Conservation (phyloP, 345 rosid species). For the Sapria himalayana region DNA sequence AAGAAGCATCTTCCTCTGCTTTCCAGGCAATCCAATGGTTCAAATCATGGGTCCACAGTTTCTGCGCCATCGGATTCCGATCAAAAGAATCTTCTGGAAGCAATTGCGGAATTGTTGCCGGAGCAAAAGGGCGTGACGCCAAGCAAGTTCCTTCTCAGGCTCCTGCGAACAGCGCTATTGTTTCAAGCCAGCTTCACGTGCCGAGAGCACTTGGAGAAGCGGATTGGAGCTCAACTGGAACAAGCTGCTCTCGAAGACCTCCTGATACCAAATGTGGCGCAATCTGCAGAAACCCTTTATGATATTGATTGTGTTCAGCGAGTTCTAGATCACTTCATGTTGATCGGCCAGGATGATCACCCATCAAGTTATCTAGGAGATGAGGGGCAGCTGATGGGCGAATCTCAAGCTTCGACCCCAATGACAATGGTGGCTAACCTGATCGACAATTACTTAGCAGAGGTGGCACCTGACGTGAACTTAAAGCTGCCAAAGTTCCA, state of each 20-base stretch:
- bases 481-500: conserved; percentile 50
- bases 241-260: conserved; percentile 65
- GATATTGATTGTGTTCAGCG: conserved; percentile 66
- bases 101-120: conserved; percentile 52
- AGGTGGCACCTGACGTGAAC: conserved; percentile 83
- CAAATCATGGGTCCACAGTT: conserved; percentile 12
- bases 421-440: conserved; percentile 52
- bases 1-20: conserved; percentile 49
- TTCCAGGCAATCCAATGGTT: conserved; percentile 25
- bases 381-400: conserved; percentile 31
- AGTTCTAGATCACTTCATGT: conserved; percentile 64
- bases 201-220: conserved; percentile 45
- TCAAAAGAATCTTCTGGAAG: conserved; percentile 54
- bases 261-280: conserved; percentile 54
- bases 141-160: conserved; percentile 56
- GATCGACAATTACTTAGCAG: conserved; percentile 68
- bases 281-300: conserved; percentile 56
- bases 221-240: conserved; percentile 50
- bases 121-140: conserved; percentile 28
- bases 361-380: conserved; percentile 17
- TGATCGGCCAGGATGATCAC: conserved; percentile 16
- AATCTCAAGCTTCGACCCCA: conserved; percentile 30
- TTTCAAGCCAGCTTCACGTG: conserved; percentile 31
- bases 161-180: conserved; percentile 57
- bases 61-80: conserved; percentile 18